phyloP scores from a whole-genome alignment of 306 rosid species.

The Cyclanthera cordifolia region DNA sequence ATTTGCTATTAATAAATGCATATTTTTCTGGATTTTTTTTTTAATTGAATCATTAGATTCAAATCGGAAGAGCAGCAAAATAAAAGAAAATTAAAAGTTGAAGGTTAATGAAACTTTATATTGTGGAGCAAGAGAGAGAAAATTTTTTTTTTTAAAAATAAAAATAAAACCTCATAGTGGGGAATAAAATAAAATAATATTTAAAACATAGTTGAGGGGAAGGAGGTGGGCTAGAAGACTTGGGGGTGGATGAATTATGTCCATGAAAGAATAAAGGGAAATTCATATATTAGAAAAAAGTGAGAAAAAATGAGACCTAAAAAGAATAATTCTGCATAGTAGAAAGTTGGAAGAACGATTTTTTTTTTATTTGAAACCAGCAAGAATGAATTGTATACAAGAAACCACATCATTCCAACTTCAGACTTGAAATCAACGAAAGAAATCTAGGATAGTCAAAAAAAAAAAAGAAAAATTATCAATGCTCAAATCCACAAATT shows the following conservation, averaged over 20 bases:
- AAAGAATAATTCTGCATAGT: constrained; percentile 59
- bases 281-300: not conserved
- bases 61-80: not conserved
- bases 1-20: not conserved
- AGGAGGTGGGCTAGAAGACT: constrained; percentile 10
- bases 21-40: not conserved
- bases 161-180: not conserved
- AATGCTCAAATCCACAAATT: constrained; percentile 27
- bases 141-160: too few relatives aligned
- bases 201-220: not conserved
- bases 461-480: not conserved
- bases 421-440: constrained; percentile 30
- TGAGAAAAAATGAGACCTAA: constrained; percentile 31
- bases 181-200: not conserved
- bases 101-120: not conserved
- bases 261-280: constrained; percentile 17
- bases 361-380: too few relatives aligned
- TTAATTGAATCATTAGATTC: not conserved
- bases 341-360: constrained; percentile 38
- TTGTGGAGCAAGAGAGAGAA: too few relatives aligned
- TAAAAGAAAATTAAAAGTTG: not conserved
- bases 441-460: constrained; percentile 16
- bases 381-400: constrained; percentile 33
- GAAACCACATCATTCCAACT: constrained; percentile 60
- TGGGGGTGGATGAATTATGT: constrained; percentile 25